Base-by-base conservation (phyloP, 805 yeast species). In the Myxozyma lipomycoides region DNA sequence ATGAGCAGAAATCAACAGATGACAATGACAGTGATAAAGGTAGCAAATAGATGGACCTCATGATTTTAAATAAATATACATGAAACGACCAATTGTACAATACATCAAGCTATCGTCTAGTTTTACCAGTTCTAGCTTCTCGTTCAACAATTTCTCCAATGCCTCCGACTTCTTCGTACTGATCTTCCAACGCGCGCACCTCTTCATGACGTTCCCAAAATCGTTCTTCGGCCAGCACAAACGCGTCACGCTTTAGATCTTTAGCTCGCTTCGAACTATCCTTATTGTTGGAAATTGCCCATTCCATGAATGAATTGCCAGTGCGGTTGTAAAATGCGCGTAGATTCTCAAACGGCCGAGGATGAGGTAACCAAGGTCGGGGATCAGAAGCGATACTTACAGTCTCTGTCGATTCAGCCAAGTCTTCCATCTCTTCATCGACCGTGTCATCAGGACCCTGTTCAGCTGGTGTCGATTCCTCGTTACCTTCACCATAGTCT, bases 151-250 rank as follows among this genome's bases (percentile, higher is more conserved):
- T 82, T 51, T 86, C 95, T 17, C 86, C 95, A 54, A 88, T 90
- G 52, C 95, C 96, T 43, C 95, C 95, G 67, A 85, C 64, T 61
- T 89, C 96, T 68, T 91, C 97, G 61, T 86, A 70, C 64, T 82
- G 80, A 61, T 91, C 98, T 70, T 91, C 98, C 45, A 86, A 85
- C 37, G 81, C 77, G 66, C 95, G 82, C 22, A 91, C 83, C 62
- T 83, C 91, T 61, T 91, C 98, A 71, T 97, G 82, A 72, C 98
- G 84, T 67, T 91, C 98, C 98, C 98, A 91, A 93, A 95, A 91
- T 71, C 98, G 80, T 59, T 84, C 91, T 69, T 90, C 95, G 67
- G 93, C 84, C 54, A 91, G 70, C 56, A 89, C 96, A 65, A 91
- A 91, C 0, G 97, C 84, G 40, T 86, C 84, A 48, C 84, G 83